These are phyloP conservation scores for Alloteropsis angusta DNA, from an alignment of 202 grass and related monocot genomes.

Conservation along the genomic window DNA sequence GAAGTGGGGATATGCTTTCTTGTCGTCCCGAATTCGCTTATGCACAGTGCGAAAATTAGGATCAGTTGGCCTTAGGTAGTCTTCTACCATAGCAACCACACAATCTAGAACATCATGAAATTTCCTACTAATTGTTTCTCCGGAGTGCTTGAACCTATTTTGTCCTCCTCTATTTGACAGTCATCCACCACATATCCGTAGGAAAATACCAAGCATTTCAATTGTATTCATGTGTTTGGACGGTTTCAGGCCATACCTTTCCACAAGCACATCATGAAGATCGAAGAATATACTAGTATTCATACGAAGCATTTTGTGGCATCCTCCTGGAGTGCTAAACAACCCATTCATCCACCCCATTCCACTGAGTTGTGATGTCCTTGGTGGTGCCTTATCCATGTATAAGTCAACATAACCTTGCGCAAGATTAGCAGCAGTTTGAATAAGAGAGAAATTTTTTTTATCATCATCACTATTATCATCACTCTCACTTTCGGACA, in stretches of 20 bases:
- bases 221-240: background rate
- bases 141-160: background rate
- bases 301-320: background rate
- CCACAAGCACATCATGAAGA: background rate
- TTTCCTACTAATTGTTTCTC: background rate
- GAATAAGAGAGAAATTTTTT: background rate
- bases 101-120: background rate
- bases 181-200: background rate
- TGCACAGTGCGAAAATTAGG: background rate
- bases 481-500: background rate
- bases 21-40: background rate
- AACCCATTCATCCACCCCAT: background rate
- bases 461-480: background rate
- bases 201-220: background rate
- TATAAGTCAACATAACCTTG: too few species aligned
- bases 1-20: background rate
- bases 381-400: background rate
- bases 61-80: background rate
- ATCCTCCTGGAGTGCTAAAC: background rate
- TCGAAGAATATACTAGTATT: background rate
- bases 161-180: background rate
- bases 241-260: background rate
- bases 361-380: background rate
- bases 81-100: background rate
- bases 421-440: background rate